phyloP scores from a whole-genome alignment of 2,329 filamentous ascomycete species.

The Parastagonospora avenae region DNA sequence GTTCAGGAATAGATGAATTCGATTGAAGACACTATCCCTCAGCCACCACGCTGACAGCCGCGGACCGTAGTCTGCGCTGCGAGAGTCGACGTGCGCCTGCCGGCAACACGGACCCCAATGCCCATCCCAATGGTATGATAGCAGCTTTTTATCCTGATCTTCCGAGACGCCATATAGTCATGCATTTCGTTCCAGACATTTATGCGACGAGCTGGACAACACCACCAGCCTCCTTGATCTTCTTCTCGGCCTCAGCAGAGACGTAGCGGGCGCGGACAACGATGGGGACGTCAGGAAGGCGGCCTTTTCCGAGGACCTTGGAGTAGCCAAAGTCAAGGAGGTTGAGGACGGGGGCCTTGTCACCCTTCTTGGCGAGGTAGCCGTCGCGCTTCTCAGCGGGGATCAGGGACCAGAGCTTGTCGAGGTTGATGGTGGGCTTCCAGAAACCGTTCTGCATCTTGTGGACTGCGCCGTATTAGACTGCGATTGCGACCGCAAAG shows the following conservation, averaged over 20 bases:
- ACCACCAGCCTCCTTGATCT: slow-evolving; percentile 98
- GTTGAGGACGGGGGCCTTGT: slow-evolving; percentile 97
- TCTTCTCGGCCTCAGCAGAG: slow-evolving; percentile 94
- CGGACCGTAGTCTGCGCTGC: slow-evolving; percentile 15
- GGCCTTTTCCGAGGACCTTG: slow-evolving; percentile 98
- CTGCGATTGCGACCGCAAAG: slow-evolving; percentile 39
- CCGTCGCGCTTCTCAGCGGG: slow-evolving; percentile 90
- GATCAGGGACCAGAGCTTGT: slow-evolving; percentile 98
- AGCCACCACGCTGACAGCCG: slow-evolving; percentile 56
- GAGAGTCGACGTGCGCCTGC: slow-evolving; percentile 39
- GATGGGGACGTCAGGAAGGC: slow-evolving; percentile 88
- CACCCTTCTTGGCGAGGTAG: slow-evolving; percentile 84
- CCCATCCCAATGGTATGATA: slow-evolving; percentile 22
- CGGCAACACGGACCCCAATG: slow-evolving; percentile 35
- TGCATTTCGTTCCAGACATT: slow-evolving; percentile 36
- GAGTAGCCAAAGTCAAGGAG: slow-evolving; percentile 96
- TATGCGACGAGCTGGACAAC: slow-evolving; percentile 95
- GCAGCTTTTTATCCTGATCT: slow-evolving; percentile 28
- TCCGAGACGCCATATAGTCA: slow-evolving; percentile 35
- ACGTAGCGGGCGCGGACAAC: slow-evolving; percentile 96
- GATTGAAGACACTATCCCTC: slow-evolving; percentile 54
- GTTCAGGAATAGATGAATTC: slow-evolving; percentile 58
- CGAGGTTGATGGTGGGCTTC: slow-evolving; percentile 98
- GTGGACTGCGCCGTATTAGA: slow-evolving; percentile 70
- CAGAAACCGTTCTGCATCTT: slow-evolving; percentile 94